A percentile compares a stretch with the other conserved stretches of the same genome.
phyloP scores from a whole-genome alignment of 2,329 filamentous ascomycete genomes.

The Pestalotiopsis sp. region DNA sequence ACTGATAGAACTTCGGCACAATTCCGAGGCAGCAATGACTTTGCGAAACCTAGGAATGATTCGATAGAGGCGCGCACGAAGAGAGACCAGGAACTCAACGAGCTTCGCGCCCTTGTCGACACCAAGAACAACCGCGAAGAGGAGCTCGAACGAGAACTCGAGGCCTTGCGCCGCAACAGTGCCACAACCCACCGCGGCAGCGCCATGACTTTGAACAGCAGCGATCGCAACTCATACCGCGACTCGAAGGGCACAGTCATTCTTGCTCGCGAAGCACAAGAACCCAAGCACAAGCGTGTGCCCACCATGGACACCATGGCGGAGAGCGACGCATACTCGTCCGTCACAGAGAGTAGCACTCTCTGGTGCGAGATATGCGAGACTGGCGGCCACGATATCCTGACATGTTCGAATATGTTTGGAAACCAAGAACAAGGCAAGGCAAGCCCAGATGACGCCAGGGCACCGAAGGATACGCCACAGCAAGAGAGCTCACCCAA shows the following conservation, averaged over 20 bases:
- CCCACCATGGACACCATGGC: constrained; percentile 69
- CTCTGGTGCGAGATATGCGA: constrained; percentile 97
- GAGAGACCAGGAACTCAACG: constrained; percentile 79
- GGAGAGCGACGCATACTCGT: constrained; percentile 71
- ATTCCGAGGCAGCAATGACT: constrained; percentile 37
- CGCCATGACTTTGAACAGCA: constrained; percentile 51
- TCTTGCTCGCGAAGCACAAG: constrained; percentile 54
- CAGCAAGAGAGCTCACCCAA: constrained; percentile 41
- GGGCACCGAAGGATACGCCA: constrained; percentile 38
- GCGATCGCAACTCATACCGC: constrained; percentile 60
- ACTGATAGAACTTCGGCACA: constrained; percentile 35
- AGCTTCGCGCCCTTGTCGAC: constrained; percentile 74
- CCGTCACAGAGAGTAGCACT: constrained; percentile 71
- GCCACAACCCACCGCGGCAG: constrained; percentile 51
- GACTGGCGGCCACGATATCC: constrained; percentile 86
- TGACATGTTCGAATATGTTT: constrained; percentile 93
- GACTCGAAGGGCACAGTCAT: constrained; percentile 70
- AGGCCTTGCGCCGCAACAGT: constrained; percentile 59
- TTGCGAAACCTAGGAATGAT: constrained; percentile 46
- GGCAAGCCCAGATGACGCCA: constrained; percentile 3
- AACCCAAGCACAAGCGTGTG: constrained; percentile 52
- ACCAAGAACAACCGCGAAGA: constrained; percentile 76
- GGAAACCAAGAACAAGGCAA: constrained; percentile 41
- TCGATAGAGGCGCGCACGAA: constrained; percentile 63
- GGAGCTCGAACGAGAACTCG: constrained; percentile 83